Conservation (phyloP, 2,329 filamentous ascomycete genomes). For the Hymenoscyphus fructigenus region DNA sequence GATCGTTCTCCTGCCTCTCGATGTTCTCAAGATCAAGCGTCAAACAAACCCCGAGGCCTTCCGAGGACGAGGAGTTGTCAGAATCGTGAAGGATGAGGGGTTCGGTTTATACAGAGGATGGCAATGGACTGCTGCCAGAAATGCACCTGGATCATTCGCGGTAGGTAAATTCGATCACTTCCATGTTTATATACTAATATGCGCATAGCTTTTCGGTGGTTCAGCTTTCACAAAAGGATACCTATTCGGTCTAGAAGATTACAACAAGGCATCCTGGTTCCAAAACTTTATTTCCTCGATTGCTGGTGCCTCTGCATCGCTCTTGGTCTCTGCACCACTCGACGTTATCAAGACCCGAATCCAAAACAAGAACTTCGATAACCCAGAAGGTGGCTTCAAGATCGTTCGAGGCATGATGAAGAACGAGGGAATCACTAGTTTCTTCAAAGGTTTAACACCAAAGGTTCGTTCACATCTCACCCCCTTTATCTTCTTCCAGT, state of each 20-base stretch:
- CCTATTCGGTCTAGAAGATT: constrained; percentile 83
- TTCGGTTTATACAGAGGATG: constrained; percentile 95
- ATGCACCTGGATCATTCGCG: constrained; percentile 94
- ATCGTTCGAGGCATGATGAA: constrained; percentile 92
- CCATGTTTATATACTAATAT: constrained; percentile 26
- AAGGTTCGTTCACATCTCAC: constrained; percentile 57
- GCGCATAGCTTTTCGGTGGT: constrained; percentile 80
- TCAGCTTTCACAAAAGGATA: constrained; percentile 98
- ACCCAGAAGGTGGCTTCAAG: constrained; percentile 89
- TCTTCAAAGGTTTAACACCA: constrained; percentile 97
- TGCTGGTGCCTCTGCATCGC: constrained; percentile 89
- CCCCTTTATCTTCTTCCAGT: background rate
- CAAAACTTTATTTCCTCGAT: constrained; percentile 98
- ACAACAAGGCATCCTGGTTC: constrained; percentile 90
- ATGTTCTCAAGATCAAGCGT: constrained; percentile 98
- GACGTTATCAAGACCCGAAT: constrained; percentile 99
- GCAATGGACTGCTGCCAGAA: constrained; percentile 96
- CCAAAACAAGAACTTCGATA: constrained; percentile 98
- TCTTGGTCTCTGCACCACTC: constrained; percentile 91
- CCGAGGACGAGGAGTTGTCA: constrained; percentile 85
- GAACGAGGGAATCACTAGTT: constrained; percentile 80
- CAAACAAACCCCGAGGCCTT: constrained; percentile 99
- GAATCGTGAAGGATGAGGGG: constrained; percentile 89
- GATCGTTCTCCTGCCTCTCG: constrained; percentile 89
- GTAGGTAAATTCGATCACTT: constrained; percentile 52